Percentiles rank a stretch among this genome's conserved stretches.
Conservation (phyloP, 441 rosid species). For the Mallotus japonicus region DNA sequence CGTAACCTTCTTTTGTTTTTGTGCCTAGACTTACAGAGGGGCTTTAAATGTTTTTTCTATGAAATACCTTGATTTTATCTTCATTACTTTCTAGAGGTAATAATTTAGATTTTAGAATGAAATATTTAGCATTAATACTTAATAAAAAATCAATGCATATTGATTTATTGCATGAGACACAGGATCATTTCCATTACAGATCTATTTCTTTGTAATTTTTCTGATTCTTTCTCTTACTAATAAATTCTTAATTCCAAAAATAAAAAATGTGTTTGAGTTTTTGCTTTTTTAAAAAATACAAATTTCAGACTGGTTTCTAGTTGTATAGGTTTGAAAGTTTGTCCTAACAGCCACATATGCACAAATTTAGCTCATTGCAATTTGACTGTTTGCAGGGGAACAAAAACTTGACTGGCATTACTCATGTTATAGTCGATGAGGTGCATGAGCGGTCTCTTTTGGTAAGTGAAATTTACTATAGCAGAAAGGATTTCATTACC, state of each 20-base stretch:
- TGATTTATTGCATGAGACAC: no score
- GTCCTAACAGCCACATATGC: background rate
- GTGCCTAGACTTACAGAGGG: background rate
- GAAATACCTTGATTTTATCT: background rate
- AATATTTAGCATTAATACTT: background rate
- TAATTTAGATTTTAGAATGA: background rate
- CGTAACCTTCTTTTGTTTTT: background rate
- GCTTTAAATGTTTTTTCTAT: background rate
- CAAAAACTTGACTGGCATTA: constrained; percentile 66
- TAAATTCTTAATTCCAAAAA: background rate
- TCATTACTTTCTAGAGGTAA: background rate
- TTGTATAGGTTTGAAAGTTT: background rate
- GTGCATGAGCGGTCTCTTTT: constrained; percentile 91
- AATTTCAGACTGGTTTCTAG: background rate
- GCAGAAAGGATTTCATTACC: background rate
- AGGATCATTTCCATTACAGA: background rate
- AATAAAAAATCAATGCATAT: background rate
- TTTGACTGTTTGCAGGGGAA: constrained; percentile 59
- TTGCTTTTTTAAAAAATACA: background rate
- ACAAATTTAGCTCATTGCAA: constrained; percentile 7
- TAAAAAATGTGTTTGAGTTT: background rate
- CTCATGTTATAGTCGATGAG: constrained; percentile 92
- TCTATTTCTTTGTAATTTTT: background rate
- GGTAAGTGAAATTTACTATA: constrained; percentile 47
- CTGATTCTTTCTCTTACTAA: background rate